Evolutionary conservation across 257 asterid species (phyloP).

Genomic region (Orobanche coerulescens): DNA sequence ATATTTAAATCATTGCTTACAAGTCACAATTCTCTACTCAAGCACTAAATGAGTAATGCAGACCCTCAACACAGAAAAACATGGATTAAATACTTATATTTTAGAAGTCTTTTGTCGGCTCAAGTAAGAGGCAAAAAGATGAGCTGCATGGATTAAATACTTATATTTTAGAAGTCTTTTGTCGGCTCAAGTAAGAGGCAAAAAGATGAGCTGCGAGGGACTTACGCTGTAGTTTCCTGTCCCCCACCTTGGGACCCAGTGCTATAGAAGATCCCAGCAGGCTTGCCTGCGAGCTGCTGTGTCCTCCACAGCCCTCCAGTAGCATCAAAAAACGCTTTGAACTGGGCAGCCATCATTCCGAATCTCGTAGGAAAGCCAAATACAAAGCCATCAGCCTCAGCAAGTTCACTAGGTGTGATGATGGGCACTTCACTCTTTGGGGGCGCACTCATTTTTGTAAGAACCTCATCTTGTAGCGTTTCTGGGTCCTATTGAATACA

Average conservation of each 20-base stretch:
- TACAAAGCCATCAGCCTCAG: slow-evolving; percentile 67
- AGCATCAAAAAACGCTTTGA: slow-evolving; percentile 78
- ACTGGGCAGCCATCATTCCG: slow-evolving; percentile 86
- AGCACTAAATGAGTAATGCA: neutral
- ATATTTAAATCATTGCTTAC: too few relatives aligned
- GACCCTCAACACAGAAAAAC: neutral
- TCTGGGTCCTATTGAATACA: slow-evolving; percentile 49
- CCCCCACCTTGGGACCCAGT: slow-evolving; percentile 90
- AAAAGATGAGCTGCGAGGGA: neutral
- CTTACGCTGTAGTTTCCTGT: slow-evolving; percentile 76
- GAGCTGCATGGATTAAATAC: too few relatives aligned
- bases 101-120: too few relatives aligned
- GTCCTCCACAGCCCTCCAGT: slow-evolving; percentile 85
- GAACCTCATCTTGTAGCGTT: slow-evolving; percentile 60
- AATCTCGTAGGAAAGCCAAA: slow-evolving; percentile 84
- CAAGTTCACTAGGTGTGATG: slow-evolving; percentile 52
- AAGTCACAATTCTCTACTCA: too few relatives aligned
- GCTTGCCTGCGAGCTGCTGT: slow-evolving; percentile 77
- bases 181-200: neutral
- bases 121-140: too few relatives aligned
- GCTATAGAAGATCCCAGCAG: slow-evolving; percentile 85
- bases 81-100: neutral
- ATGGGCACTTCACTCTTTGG: slow-evolving; percentile 55
- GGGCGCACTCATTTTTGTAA: slow-evolving; percentile 76
- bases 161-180: too few relatives aligned